Base-by-base conservation (phyloP, 768 basidiomycete species). In the Kwoniella sp. region DNA sequence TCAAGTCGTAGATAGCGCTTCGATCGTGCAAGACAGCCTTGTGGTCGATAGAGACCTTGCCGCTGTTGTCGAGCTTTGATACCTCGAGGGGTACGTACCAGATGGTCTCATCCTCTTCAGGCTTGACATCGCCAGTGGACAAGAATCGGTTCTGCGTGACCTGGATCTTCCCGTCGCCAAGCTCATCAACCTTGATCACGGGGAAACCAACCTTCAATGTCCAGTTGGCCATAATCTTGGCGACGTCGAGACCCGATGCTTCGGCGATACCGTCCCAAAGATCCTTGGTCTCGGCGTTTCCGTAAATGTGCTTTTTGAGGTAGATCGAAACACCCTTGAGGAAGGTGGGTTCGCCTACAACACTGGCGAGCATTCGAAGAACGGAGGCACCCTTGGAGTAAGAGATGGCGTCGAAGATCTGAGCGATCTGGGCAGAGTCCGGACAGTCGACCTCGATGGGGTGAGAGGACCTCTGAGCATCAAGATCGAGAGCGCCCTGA, bases 71-170 rank as follows among this genome's bases (percentile, higher is more conserved):
- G 67, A 89, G 76, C 12, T 49, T 64, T 10, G 62, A 40, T 55
- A 95, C 79, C 68, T 85, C 85, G 66, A 97, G 82, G 1, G 95
- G 95, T 54, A 96, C 83, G 55, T 71, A 78, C 94, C 94, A 97
- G 63, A 91, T 83, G 1, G 90, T 94, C 78, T 91, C 83, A 71
- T 96, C 92, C 63, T 96, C 90, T 76, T 90, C 86, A 10, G 86
- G 85, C 71, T 88, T 86, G 9, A 86, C 87, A 65, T 84, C 85
- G 0, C 92, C 94, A 0, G 88, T 90, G 75, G 91, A 89, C 51
- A 98, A 82, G 85, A 96, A 98, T 21, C 96, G 85, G 77, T 96
- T 90, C 81, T 98, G 96, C 33, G 87, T 86, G 58, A 98, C 84
- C 60, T 83, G 84, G 70, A 99, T 87, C 67, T 78, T 78, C 10